A percentile compares a stretch with the other conserved stretches of the same genome.
phyloP scores from a whole-genome alignment of 177 flowering plant genomes.

The Vitis hybrid region DNA sequence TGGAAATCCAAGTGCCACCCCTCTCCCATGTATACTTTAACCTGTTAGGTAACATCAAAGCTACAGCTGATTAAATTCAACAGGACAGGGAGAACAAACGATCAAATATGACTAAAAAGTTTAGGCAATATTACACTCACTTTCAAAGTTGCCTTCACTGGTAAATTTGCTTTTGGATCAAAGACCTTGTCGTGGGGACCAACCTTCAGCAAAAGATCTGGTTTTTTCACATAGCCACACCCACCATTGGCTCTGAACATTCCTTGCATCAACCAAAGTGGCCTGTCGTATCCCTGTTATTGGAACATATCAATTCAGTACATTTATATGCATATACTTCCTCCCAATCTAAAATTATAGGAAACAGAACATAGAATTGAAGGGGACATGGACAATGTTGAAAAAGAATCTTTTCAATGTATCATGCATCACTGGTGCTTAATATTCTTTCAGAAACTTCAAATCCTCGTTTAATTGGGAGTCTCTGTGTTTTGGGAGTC shows the following conservation, averaged over 20 bases:
- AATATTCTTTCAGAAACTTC: too few species aligned
- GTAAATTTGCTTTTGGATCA: conserved; percentile 9
- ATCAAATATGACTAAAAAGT: too few species aligned
- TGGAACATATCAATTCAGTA: not conserved
- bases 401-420: too few species aligned
- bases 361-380: too few species aligned
- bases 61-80: too few species aligned
- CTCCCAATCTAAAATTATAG: too few species aligned
- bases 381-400: too few species aligned
- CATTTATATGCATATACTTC: not conserved
- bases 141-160: conserved; percentile 15
- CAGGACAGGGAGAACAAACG: too few species aligned
- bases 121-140: not conserved
- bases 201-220: conserved; percentile 11
- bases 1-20: conserved; percentile 27
- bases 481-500: too few species aligned
- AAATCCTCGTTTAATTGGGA: too few species aligned
- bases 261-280: conserved; percentile 26
- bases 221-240: conserved; percentile 19
- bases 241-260: conserved; percentile 26
- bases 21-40: conserved; percentile 27
- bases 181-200: conserved; percentile 13
- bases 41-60: conserved; percentile 10
- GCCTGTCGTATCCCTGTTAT: conserved; percentile 16
- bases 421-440: too few species aligned